Evolutionary conservation across 331 rosid species (phyloP), one percentile per base, ranked within the genome.

Genomic region (Cydonia oblonga): DNA sequence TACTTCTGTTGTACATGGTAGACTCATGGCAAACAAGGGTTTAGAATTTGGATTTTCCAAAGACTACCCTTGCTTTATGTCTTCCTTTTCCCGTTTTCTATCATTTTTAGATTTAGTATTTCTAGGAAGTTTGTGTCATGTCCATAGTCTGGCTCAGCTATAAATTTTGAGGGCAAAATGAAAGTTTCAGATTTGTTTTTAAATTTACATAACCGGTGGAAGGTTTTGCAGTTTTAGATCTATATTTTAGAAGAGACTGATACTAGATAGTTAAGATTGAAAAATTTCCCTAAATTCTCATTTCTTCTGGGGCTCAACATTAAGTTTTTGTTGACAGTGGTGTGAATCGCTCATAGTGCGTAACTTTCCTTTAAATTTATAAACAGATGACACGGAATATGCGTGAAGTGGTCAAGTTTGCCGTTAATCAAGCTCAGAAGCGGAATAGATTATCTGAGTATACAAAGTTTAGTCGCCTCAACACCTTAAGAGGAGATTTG

Each of bases 341-440:
- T 42, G 20, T 64, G 28, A 35, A 15, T 33, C 15, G 25, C 20
- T 61, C 24, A 23, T 18, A 23, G 35, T 9, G 38, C 9, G 1
- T 18, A 30, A 6, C 23, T 9, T 18, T 35, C 12, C 5, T 5
- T 6, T 61, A 13, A 9, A 12, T 42, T 42, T 26, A 46, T 52
- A 59, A 28, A 58, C 75, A 96, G 97, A 86, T 91, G 53, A 84
- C 97, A 32, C 88, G 83, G 76, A 88, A 78, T 77, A 88, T 90
- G 75, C 99, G 96, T 65, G 96, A 90, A 77, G 81, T 96, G 69
- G 90, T 91, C 86, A 95, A 87, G 87, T 88, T 87, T 82, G 96
- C 97, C 53, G 76, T 90, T 26, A 90, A 80, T 79, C 96, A 96
- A 84, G 96, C 97, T 64, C 96, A 88, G 78, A 90, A 91, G 80